Conservation (phyloP, 2,329 filamentous ascomycete genomes). For the Colletotrichum chlorophyti region DNA sequence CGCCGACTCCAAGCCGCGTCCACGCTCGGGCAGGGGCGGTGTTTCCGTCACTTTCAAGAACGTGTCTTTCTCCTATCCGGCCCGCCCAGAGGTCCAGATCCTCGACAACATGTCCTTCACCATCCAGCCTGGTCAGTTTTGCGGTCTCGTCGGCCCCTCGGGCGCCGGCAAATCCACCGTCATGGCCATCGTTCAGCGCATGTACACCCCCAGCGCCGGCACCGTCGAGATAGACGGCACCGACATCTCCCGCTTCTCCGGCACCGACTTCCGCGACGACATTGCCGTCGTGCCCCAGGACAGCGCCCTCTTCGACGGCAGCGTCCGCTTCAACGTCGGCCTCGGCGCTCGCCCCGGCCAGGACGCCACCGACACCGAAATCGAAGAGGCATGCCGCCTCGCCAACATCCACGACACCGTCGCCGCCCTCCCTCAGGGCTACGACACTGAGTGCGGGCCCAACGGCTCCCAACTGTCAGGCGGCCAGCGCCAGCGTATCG, state of each 20-base stretch:
- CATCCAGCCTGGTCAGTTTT: constrained; percentile 66
- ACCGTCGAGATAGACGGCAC: constrained; percentile 51
- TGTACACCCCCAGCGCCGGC: constrained; percentile 53
- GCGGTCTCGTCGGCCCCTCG: constrained; percentile 69
- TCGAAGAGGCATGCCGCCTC: constrained; percentile 61
- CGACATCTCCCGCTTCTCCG: constrained; percentile 49
- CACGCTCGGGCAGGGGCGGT: constrained; percentile 38
- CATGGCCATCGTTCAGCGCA: constrained; percentile 59
- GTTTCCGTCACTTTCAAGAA: constrained; percentile 61
- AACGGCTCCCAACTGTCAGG: constrained; percentile 72
- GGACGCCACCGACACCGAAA: constrained; percentile 53
- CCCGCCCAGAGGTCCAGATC: constrained; percentile 63
- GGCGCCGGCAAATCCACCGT: constrained; percentile 74
- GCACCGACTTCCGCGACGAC: constrained; percentile 44
- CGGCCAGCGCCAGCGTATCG: constrained; percentile 73
- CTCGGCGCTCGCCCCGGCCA: constrained; percentile 51
- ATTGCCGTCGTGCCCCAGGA: constrained; percentile 49
- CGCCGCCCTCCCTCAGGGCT: constrained; percentile 59
- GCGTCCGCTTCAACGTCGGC: constrained; percentile 46
- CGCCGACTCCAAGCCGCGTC: constrained; percentile 35
- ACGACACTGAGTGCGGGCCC: constrained; percentile 63
- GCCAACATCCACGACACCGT: constrained; percentile 68
- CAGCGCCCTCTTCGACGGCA: constrained; percentile 48
- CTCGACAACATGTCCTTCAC: constrained; percentile 62
- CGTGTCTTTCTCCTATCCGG: constrained; percentile 71